Base-by-base conservation (phyloP, 2,329 filamentous ascomycete genomes). In the Bipolaris oryzae region DNA sequence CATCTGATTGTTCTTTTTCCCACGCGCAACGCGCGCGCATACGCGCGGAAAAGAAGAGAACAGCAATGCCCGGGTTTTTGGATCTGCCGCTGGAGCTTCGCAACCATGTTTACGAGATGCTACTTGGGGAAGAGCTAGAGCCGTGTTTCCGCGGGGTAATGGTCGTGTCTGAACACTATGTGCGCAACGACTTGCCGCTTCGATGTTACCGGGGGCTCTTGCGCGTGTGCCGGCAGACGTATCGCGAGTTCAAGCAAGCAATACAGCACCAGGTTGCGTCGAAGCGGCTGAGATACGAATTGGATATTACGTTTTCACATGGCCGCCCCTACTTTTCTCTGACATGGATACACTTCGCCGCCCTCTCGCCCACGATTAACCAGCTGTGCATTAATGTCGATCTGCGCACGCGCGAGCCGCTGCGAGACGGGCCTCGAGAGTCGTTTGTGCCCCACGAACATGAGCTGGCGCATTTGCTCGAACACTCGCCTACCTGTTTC, bases 291-390 rank as follows among this genome's bases (percentile, higher is more conserved):
- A 44, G 56, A 5, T 73, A 73, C 53, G 66, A 70, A 56, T 46
- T 72, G 43, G 61, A 68, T 42, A 64, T 72, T 7, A 66, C 64
- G 0, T 72, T 73, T 50, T 72, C 67, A 3, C 70, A 73, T 47
- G 71, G 71, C n/a, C 66, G 70, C n/a, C 71, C 71, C 2, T 73
- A 67, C 55, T 73, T 72, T 20, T 69, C 67, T 5, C 48, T 73
- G 20, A 68, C 64, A 5, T 73, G 71, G 71, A 53, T 67, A 25
- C 62, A 55, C 11, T 70, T 73, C 49, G 62, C 70, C 16, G 69
- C 61, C 13, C 55, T 73, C 18, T 72, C 68, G 31, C 61, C 68
- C 9, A 66, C 64, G 2, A 65, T 73, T 31, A 72, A 72, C 33
- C 62, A 70, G 21, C 56, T 73, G 1, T 49, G 62, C 37, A 68